These are phyloP conservation scores for Coniochaeta pulveracea DNA, from an alignment of 2,329 filamentous ascomycete genomes.

Conservation along the genomic window DNA sequence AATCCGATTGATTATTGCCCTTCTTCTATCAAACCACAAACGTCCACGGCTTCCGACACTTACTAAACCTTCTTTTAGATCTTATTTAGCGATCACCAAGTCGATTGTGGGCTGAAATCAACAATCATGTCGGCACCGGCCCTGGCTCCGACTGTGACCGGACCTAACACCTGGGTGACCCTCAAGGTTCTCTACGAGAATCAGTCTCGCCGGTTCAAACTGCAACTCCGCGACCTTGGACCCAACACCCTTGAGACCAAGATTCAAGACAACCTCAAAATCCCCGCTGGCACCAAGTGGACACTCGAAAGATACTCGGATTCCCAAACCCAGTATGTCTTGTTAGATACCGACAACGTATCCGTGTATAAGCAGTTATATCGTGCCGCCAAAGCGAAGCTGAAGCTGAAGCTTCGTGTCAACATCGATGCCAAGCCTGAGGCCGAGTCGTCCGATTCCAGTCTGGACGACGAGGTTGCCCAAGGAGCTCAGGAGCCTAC, in stretches of 20 bases:
- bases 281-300: constrained; percentile 50
- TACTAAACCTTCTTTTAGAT: no score
- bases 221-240: constrained; percentile 75
- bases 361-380: constrained; percentile 94
- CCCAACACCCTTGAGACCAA: constrained; percentile 66
- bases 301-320: constrained; percentile 91
- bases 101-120: no score
- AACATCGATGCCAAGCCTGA: constrained; percentile 28
- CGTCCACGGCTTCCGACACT: no score
- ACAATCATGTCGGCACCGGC: no score
- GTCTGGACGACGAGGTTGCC: no score
- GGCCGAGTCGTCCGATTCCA: constrained; percentile 22
- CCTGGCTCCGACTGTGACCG: no score
- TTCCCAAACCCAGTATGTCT: constrained; percentile 71
- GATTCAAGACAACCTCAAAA: constrained; percentile 60
- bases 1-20: no score
- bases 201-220: constrained; percentile 71
- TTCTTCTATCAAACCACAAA: no score
- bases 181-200: constrained; percentile 77
- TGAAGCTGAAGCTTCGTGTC: constrained; percentile 84
- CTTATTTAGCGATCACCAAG: no score
- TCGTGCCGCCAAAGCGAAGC: constrained; percentile 93
- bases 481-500: no score
- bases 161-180: no score
- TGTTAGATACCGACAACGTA: constrained; percentile 64